Percentiles rank a stretch among this genome's conserved stretches.
These are phyloP conservation scores for Debaryomyces fabryi DNA, from an alignment of 1,139 yeast species.

Conservation along the genomic window DNA sequence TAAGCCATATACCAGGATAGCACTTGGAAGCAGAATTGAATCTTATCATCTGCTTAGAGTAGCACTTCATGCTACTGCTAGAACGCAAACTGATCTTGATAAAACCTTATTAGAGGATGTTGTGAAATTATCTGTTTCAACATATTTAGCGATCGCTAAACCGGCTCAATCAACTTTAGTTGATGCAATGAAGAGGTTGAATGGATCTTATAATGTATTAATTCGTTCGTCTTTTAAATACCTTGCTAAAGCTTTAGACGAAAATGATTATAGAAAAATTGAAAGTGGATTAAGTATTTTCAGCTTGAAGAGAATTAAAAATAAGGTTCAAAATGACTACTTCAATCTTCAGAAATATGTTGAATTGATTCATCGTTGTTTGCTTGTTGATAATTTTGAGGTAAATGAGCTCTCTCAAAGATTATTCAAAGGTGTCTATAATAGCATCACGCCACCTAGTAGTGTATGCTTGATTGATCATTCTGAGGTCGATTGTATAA, in stretches of 20 bases:
- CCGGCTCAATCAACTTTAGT: constrained; percentile 73
- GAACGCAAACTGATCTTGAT: constrained; percentile 73
- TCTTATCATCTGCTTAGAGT: constrained; percentile 78
- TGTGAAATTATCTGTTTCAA: constrained; percentile 67
- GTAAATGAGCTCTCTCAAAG: constrained; percentile 55
- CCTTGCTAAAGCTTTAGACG: constrained; percentile 54
- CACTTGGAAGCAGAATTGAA: constrained; percentile 76
- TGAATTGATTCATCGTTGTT: constrained; percentile 55
- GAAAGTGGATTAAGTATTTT: constrained; percentile 70
- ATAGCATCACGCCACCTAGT: constrained; percentile 59
- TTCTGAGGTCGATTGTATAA: constrained; percentile 49
- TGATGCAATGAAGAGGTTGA: constrained; percentile 71
- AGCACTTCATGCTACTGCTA: constrained; percentile 71
- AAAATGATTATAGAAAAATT: constrained; percentile 57
- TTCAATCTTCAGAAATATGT: constrained; percentile 51
- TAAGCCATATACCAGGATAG: constrained; percentile 78
- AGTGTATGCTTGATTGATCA: constrained; percentile 57
- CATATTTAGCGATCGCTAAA: constrained; percentile 68
- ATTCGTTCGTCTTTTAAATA: constrained; percentile 52
- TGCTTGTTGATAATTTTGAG: constrained; percentile 59
- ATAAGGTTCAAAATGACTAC: constrained; percentile 61
- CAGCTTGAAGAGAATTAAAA: constrained; percentile 52
- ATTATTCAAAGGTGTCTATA: constrained; percentile 50
- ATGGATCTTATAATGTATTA: constrained; percentile 65
- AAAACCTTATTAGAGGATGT: constrained; percentile 66